Base-by-base conservation (phyloP, 352 stramenopile species). In the Globisporangium canariense region DNA sequence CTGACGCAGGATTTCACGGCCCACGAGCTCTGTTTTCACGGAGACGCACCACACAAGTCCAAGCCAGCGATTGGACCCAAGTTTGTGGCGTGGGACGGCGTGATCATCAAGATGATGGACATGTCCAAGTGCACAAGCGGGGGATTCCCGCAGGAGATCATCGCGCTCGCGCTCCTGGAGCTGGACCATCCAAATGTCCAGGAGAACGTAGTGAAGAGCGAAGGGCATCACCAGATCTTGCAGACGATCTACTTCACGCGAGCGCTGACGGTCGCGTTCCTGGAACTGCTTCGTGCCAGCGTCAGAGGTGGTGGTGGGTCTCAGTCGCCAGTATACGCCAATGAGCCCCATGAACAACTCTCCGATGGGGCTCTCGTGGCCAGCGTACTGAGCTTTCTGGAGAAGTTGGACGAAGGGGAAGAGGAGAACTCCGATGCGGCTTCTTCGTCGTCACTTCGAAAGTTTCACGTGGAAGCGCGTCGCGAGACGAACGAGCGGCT, bases 1-100 rank as follows among this genome's bases (percentile, higher is more conserved):
- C 65, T 88, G 2, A 88, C 77, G 9, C 80, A 88, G 66, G 78
- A 88, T 25, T 58, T 88, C 9, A 61, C 73, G 18, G 66, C 62
- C 25, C 72, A 82, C 43, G 56, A 72, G 45, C 20, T 63, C 30
- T 56, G 58, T n/a, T 45, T 63, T 14, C 14, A 47, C 43, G 41
- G 54, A 7, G 69, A 77, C 58, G 52, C 45, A 25, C 63, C 45
- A 20, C 63, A 68, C 20, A 66, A 34, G 4, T 9, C 49, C 0
- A 57, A 13, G 28, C 54, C 30, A 30, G 45, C 45, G 40, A 67
- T 54, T 45, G 64, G 73, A 22, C 58, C 59, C 30, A 66, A 72
- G n/a, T 58, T 58, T 41, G 60, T 67, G 0, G 7, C 32, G 22
- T 79, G 74, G 60, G 65, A 79, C 56, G 75, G 57, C 4, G 53